Evolutionary conservation across 169 alveolate genomes (phyloP).

Genomic region (Toxoplasma gondii): DNA sequence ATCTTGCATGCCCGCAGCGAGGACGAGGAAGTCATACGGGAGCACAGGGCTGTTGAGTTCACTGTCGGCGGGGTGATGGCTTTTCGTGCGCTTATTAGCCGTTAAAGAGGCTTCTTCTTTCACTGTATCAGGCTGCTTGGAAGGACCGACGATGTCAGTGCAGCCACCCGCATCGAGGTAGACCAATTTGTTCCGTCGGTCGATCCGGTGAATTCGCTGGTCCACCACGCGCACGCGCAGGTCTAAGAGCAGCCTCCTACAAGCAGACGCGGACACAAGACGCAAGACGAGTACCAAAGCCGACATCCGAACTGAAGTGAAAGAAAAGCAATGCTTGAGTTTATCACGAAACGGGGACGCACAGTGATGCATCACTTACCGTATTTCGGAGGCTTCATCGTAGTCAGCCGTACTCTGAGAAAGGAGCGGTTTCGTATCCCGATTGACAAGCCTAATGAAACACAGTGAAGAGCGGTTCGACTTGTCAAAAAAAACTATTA

Average conservation of each 20-base stretch:
- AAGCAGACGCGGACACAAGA: background rate
- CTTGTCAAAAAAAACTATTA: too few species aligned
- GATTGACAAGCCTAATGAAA: background rate
- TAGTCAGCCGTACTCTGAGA: slow-evolving; percentile 3
- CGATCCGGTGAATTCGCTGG: slow-evolving; percentile 33
- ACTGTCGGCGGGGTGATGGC: background rate
- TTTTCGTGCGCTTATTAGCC: background rate
- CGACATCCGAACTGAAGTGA: too few species aligned
- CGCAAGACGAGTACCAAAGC: background rate
- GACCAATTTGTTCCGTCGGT: slow-evolving; percentile 65
- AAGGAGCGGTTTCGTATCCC: background rate
- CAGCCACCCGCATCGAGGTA: slow-evolving; percentile 30
- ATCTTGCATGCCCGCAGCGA: slow-evolving; percentile 86
- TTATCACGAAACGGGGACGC: too few species aligned
- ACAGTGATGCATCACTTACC: background rate
- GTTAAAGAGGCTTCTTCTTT: background rate
- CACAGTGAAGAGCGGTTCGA: background rate
- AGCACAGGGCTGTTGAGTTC: slow-evolving; percentile 77
- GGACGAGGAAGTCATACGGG: slow-evolving; percentile 80
- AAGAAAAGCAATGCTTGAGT: too few species aligned
- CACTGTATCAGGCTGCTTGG: background rate
- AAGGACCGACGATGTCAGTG: background rate
- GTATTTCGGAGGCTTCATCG: background rate
- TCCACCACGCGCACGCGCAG: slow-evolving; percentile 26
- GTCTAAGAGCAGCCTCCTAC: slow-evolving; percentile 33